Percentiles rank a stretch among this genome's conserved stretches.
These are phyloP conservation scores for Austroboletus novae-zelandiae DNA, from an alignment of 1,284 basidiomycete genomes.

Conservation along the genomic window DNA sequence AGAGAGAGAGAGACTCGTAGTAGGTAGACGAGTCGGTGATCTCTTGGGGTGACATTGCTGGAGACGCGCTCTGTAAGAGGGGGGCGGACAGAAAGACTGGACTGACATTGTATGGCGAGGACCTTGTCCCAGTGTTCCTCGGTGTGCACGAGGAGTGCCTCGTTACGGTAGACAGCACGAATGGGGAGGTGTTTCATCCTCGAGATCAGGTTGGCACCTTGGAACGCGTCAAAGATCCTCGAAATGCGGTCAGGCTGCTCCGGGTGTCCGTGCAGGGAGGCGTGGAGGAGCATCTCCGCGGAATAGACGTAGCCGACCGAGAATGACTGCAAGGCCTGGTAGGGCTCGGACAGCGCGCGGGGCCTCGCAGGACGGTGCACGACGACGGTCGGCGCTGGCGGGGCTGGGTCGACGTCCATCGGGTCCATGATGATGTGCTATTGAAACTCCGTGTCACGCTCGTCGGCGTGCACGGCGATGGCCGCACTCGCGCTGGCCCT, in stretches of 20 bases:
- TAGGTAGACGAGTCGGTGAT: constrained; percentile 72
- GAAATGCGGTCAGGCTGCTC: constrained; percentile 88
- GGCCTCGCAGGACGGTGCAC: background rate
- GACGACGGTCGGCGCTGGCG: background rate
- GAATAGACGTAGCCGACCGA: constrained; percentile 86
- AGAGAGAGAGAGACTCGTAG: constrained; percentile 89
- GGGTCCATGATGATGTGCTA: constrained; percentile 3
- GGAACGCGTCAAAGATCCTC: constrained; percentile 72
- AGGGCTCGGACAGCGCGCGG: constrained; percentile 33
- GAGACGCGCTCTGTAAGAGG: constrained; percentile 20
- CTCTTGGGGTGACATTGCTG: constrained; percentile 73
- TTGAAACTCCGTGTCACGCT: constrained; percentile 24
- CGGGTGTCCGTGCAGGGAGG: constrained; percentile 67
- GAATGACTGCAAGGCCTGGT: constrained; percentile 10
- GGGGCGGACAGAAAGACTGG: constrained; percentile 1
- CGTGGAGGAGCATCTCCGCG: constrained; percentile 85
- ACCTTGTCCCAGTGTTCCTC: constrained; percentile 92
- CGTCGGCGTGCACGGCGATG: background rate
- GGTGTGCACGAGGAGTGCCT: constrained; percentile 87
- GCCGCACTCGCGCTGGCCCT: background rate
- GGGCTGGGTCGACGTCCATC: constrained; percentile 32
- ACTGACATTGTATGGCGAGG: constrained; percentile 71
- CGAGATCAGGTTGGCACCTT: constrained; percentile 55
- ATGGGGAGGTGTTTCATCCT: constrained; percentile 82
- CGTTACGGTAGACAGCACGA: constrained; percentile 70